Percentiles rank a stretch among this genome's conserved stretches.
Evolutionary conservation across 179 eudicot genomes (phyloP).

Genomic region (Actinidia chinensis): DNA sequence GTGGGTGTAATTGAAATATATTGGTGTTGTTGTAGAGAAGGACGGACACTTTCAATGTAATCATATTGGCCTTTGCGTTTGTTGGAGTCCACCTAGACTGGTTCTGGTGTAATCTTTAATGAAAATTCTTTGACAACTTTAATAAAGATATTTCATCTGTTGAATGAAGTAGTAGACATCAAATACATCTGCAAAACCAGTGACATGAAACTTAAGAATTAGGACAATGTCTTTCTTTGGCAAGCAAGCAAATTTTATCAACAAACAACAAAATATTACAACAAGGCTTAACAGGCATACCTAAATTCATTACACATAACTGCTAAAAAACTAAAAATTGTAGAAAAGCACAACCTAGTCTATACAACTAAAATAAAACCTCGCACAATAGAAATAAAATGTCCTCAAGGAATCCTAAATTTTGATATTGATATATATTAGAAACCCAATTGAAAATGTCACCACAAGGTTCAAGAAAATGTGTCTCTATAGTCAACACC

Average conservation of each 20-base stretch:
- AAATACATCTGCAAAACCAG: constrained; percentile 97
- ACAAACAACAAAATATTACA: background rate
- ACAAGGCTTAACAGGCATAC: background rate
- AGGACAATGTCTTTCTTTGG: background rate
- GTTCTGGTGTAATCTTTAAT: constrained; percentile 62
- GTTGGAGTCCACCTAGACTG: constrained; percentile 77
- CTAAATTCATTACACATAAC: background rate
- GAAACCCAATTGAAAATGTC: background rate
- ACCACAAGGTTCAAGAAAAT: background rate
- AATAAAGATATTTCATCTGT: constrained; percentile 64
- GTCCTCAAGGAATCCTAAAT: background rate
- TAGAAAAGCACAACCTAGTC: background rate
- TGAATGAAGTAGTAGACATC: constrained; percentile 85
- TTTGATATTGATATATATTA: background rate
- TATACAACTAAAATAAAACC: background rate
- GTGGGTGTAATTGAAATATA: constrained; percentile 74
- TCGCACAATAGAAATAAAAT: no score
- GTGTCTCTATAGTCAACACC: background rate
- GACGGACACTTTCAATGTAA: constrained; percentile 81
- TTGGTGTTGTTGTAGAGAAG: constrained; percentile 64
- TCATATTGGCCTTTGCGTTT: constrained; percentile 91
- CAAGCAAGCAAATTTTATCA: background rate
- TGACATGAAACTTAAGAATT: constrained; percentile 34
- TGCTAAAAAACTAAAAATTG: background rate
- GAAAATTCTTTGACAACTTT: constrained; percentile 78